A percentile compares a stretch with the other conserved stretches of the same genome.
Conservation (phyloP, 2,329 filamentous ascomycete genomes). For the Verticillium klebahnii region DNA sequence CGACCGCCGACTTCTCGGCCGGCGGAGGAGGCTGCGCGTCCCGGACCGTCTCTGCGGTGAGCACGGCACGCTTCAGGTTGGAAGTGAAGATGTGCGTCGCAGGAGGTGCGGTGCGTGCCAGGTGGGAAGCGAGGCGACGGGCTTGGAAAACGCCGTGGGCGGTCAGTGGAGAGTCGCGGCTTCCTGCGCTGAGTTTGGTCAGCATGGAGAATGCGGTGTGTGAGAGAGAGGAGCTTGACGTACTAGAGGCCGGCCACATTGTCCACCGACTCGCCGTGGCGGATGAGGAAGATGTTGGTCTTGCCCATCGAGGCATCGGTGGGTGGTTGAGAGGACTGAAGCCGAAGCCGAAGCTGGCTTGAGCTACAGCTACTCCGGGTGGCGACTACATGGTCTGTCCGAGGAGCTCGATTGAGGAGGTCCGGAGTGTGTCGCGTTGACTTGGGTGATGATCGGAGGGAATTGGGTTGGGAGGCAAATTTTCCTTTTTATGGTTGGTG, state of each 20-base stretch:
- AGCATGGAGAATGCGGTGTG: not conserved
- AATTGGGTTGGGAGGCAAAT: not conserved
- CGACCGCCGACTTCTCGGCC: conserved; percentile 11
- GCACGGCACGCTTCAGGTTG: conserved; percentile 67
- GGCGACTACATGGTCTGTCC: not conserved
- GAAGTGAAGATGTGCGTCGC: conserved; percentile 68
- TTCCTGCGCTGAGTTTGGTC: conserved; percentile 57
- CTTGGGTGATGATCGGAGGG: not conserved
- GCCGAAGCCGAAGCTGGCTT: not conserved
- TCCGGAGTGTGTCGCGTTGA: not conserved
- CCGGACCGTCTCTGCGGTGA: conserved; percentile 64
- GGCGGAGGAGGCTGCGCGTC: conserved; percentile 39
- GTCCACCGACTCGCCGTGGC: conserved; percentile 87
- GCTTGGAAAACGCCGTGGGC: conserved; percentile 78
- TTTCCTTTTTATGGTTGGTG: not conserved
- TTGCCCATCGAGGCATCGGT: conserved; percentile 6
- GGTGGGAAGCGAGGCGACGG: conserved; percentile 61
- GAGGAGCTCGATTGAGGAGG: not conserved
- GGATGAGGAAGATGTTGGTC: conserved; percentile 62
- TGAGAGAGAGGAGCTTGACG: conserved; percentile 16
- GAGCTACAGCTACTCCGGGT: not conserved
- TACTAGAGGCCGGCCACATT: conserved; percentile 78
- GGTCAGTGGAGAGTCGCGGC: conserved; percentile 75
- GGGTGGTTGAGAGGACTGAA: not conserved
- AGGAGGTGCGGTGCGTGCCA: conserved; percentile 31